A percentile compares a stretch with the other conserved stretches of the same genome.
These are phyloP conservation scores for Fonsecaea nubica DNA, from an alignment of 2,329 filamentous ascomycete species.

Conservation along the genomic window DNA sequence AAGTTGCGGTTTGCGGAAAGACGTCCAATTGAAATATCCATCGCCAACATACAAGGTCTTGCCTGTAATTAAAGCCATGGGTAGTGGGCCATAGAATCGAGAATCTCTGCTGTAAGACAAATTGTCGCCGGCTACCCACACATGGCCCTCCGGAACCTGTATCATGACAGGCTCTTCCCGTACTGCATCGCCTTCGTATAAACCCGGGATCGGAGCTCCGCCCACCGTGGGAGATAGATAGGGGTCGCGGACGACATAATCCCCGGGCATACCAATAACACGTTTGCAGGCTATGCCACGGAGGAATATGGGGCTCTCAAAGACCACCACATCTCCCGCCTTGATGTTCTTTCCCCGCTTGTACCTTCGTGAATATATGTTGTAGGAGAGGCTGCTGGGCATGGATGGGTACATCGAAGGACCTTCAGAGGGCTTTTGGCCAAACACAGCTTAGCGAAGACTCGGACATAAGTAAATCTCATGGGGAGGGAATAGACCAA, in stretches of 20 bases:
- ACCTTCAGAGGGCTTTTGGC: slow-evolving; percentile 53
- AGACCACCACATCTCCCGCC: slow-evolving; percentile 86
- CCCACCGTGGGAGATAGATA: slow-evolving; percentile 35
- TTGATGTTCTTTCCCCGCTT: slow-evolving; percentile 69
- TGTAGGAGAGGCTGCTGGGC: slow-evolving; percentile 69
- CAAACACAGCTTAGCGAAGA: background rate
- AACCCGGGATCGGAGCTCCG: slow-evolving; percentile 29
- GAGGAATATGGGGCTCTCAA: slow-evolving; percentile 73
- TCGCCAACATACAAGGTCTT: slow-evolving; percentile 57
- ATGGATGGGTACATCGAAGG: slow-evolving; percentile 92
- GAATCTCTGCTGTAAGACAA: slow-evolving; percentile 83
- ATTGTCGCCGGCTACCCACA: slow-evolving; percentile 91
- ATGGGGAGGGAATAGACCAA: background rate
- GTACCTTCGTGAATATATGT: slow-evolving; percentile 69
- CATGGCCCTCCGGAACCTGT: slow-evolving; percentile 83
- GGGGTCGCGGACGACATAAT: slow-evolving; percentile 58
- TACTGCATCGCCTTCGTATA: slow-evolving; percentile 30
- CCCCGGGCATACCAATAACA: slow-evolving; percentile 73
- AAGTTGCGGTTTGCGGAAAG: slow-evolving; percentile 29
- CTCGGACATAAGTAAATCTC: background rate
- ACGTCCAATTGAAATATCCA: slow-evolving; percentile 36
- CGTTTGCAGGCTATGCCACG: slow-evolving; percentile 75
- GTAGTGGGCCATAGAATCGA: slow-evolving; percentile 82
- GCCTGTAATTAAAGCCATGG: slow-evolving; percentile 80
- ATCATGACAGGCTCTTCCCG: slow-evolving; percentile 50